These are phyloP conservation scores for Syncephalastrum sp. DNA, from an alignment of 371 early-diverging fungal genomes.

Conservation along the genomic window DNA sequence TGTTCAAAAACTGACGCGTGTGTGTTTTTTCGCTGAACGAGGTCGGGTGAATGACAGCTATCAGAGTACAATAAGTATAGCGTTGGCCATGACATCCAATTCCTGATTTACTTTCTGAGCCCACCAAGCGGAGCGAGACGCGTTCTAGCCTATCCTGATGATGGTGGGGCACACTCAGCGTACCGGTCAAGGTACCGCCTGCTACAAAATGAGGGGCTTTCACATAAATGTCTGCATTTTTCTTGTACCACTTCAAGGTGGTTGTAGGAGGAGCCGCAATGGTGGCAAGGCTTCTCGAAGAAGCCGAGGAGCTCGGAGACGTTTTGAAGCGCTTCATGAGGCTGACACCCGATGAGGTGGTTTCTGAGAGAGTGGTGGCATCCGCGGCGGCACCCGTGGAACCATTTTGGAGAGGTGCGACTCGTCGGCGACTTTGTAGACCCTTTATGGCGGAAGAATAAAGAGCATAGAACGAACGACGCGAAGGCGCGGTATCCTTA, in stretches of 20 bases:
- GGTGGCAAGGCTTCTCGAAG: conserved; percentile 8
- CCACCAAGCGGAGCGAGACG: conserved; percentile 13
- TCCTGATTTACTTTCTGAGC: conserved; percentile 20
- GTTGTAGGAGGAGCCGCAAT: background rate
- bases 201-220: conserved; percentile 37
- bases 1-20: conserved; percentile 14
- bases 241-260: conserved; percentile 12
- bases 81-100: background rate
- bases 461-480: too few relatives aligned
- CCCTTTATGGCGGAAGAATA: conserved; percentile 1
- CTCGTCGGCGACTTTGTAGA: conserved; percentile 5
- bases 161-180: conserved; percentile 18
- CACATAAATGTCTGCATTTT: conserved; percentile 20
- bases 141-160: conserved; percentile 10
- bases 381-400: background rate
- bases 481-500: too few relatives aligned
- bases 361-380: background rate
- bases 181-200: conserved; percentile 28
- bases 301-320: too few relatives aligned
- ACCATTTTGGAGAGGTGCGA: conserved; percentile 4
- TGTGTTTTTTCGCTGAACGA: conserved; percentile 11
- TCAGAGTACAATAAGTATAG: background rate
- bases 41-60: background rate
- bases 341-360: background rate
- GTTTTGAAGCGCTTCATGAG: too few relatives aligned